Base-by-base conservation (phyloP, 1,284 basidiomycete genomes). In the Porodaedalea pini region DNA sequence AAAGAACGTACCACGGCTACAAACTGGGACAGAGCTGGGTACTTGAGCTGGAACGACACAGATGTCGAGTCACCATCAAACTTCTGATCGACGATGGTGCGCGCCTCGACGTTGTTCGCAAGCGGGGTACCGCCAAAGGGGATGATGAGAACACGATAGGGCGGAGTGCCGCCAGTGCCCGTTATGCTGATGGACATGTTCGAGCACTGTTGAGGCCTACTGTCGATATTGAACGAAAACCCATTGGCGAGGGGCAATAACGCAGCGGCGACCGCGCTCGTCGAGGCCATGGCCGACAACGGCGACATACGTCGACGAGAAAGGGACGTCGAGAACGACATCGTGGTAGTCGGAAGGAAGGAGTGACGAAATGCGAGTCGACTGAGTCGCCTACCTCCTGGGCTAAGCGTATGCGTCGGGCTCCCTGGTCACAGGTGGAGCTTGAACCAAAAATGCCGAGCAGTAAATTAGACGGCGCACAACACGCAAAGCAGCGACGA, bases 1-100 rank as follows among this genome's bases (percentile, higher is more conserved):
- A 36, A 51, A 40, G 39, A 8, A 82, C 87, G 72, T 66, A 90
- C 88, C 66, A 90, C 85, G 1, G 83, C 82, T 21, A 92, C 84
- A 60, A 91, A 85, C 63, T 85, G 81, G 1, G 87, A 86, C 65
- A 81, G 76, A 48, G 71, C 75, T 0, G 89, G 88, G 66, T 80
- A 92, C 25, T 76, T 78, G 52, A 91, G 75, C 65, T 79, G 72
- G 67, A 90, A 86, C 39, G 68, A 76, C 34, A 81, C 64, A 25
- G 74, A 71, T 0, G 73, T 72, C 0, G 71, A 67, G 44, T 69
- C 63, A 23, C 69, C 76, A 29, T 73, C 62, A 64, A 89, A 89
- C 4, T 75, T 66, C 21, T 81, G 68, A 62, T 78, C 77, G 47
- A 85, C 67, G 47, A 91, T 85, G 45, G 67, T 79, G 43, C 89